Percentiles rank a stretch among this genome's conserved stretches.
Evolutionary conservation across 2,329 filamentous ascomycete genomes (phyloP).

Genomic region (Penicillium sclerotiorum): DNA sequence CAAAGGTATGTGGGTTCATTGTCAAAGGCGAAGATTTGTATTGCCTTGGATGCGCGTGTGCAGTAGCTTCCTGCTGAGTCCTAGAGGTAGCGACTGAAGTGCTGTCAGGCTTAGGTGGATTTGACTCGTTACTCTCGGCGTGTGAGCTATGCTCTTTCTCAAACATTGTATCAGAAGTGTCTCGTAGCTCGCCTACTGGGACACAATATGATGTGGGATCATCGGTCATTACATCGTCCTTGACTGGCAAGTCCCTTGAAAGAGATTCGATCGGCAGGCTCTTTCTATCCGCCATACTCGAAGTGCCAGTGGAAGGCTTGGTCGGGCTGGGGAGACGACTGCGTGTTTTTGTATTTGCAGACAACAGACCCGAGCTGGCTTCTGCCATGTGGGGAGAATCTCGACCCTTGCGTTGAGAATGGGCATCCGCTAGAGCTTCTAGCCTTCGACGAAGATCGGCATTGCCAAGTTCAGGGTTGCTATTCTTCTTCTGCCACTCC

Average conservation of each 20-base stretch:
- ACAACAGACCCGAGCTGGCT: slow-evolving; percentile 29
- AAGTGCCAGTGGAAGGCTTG: neutral
- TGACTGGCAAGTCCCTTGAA: no score
- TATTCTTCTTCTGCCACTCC: slow-evolving; percentile 19
- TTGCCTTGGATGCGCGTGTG: slow-evolving; percentile 14
- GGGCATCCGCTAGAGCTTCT: neutral
- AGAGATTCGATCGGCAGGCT: no score
- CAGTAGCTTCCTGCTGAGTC: neutral
- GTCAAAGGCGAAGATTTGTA: slow-evolving; percentile 40
- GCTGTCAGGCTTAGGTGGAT: neutral
- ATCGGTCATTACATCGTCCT: neutral
- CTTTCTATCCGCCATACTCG: neutral
- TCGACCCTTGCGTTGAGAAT: no score
- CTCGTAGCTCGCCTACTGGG: slow-evolving; percentile 8
- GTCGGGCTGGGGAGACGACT: slow-evolving; percentile 10
- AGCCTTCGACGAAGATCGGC: neutral
- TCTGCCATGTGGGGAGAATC: slow-evolving; percentile 16
- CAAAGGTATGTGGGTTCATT: slow-evolving; percentile 22
- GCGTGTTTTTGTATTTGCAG: slow-evolving; percentile 27
- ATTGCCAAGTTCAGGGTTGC: neutral
- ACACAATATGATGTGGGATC: neutral
- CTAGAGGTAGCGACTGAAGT: neutral
- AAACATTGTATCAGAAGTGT: neutral
- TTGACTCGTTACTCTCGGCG: neutral
- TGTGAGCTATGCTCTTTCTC: neutral